Evolutionary conservation across 2,329 filamentous ascomycete species (phyloP), one percentile per base, ranked within the genome.

Genomic region (Verticillium zaregamsianum): DNA sequence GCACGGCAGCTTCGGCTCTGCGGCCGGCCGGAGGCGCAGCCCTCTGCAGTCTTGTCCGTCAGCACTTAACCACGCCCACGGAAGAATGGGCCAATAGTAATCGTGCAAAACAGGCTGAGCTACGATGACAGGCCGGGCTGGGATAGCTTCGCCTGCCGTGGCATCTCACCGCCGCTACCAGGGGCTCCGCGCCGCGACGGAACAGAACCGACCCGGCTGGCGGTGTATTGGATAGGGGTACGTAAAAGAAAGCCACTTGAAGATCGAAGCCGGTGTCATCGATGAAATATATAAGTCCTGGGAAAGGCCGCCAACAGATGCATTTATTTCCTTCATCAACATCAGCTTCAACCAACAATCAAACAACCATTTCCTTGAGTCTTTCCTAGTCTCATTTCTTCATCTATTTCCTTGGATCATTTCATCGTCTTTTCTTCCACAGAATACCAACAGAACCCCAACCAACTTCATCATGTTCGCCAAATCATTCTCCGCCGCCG

Each of bases 401-500:
- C 28, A 28, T 28, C 28, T 55, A 33, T 61, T 59, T 58, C 55
- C 12, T 56, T 55, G 28, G 55, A 60, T 59, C 59, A 55, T 39
- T 20, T 33, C 3, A 52, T 32, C 64, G 33, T 37, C 12, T n/a
- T 64, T 40, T 60, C 15, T 39, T 12, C 7, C 3, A 54, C 20
- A 25, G 8, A 11, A 54, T 25, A 54, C 14, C 15, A 32, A 15
- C 15, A 9, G 20, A 55, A n/a, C 3, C 5, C 28, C 23, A 55
- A 55, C 17, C 11, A 23, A 32, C 7, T 15, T n/a, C 65, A 74
- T 60, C 58, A 77, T 77, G 74, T 68, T 74, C 65, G 64, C 70
- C 59, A 73, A 71, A 61, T 67, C 68, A 40, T 23, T 73, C 62
- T 62, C 70, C 57, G 59, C 69, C 49, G 49, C 69, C 62, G 63